These are phyloP conservation scores for Plasmodium falciparum DNA, from an alignment of 169 alveolate genomes.

Conservation along the genomic window DNA sequence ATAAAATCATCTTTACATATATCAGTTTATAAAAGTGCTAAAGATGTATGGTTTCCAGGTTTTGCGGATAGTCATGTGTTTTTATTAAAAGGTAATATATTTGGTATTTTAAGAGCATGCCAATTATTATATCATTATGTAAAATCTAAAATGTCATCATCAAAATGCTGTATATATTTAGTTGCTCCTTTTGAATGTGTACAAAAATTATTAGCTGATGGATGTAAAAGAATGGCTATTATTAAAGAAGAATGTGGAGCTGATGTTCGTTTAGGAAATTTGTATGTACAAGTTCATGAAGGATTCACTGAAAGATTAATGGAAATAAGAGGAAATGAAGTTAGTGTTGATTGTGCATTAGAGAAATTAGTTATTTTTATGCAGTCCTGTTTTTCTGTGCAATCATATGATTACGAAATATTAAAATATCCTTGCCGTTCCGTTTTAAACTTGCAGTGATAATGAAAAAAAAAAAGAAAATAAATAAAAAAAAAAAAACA, in stretches of 20 bases:
- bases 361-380: constrained; percentile 59
- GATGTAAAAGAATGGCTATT: constrained; percentile 63
- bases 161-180: constrained; percentile 52
- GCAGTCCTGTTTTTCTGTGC: constrained; percentile 70
- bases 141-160: constrained; percentile 63
- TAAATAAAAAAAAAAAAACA: no score
- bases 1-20: constrained; percentile 59
- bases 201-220: constrained; percentile 59
- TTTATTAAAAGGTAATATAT: constrained; percentile 66
- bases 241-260: constrained; percentile 69
- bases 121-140: constrained; percentile 60
- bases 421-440: constrained; percentile 55
- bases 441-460: constrained; percentile 45
- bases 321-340: constrained; percentile 70
- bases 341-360: constrained; percentile 55
- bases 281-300: constrained; percentile 63
- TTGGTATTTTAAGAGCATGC: constrained; percentile 73
- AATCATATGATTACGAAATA: constrained; percentile 55
- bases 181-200: constrained; percentile 72
- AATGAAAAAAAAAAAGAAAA: not conserved
- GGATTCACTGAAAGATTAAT: constrained; percentile 65
- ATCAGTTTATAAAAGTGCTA: constrained; percentile 66
- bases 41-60: constrained; percentile 73
- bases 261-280: constrained; percentile 56
- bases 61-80: constrained; percentile 71